Base-by-base conservation (phyloP, 306 rosid species). In the Datisca glomerata region DNA sequence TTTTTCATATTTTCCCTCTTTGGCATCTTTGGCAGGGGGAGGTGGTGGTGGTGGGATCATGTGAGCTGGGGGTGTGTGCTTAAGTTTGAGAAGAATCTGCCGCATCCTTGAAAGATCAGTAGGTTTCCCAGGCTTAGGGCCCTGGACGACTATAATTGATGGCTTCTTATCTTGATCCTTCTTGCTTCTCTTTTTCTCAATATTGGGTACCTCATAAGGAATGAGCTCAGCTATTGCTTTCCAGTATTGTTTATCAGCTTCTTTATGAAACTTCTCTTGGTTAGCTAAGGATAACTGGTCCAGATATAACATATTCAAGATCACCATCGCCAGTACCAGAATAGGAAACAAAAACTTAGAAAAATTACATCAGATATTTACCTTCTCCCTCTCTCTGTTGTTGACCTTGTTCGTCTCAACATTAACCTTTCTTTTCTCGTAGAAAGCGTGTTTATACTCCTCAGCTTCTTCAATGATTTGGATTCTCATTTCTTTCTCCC, bases 41-140 rank as follows among this genome's bases (percentile, higher is more conserved):
- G 92, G 68, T 37, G 97, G 89, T 43, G 92, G 93, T n/a, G 95
- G 93, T 9, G 94, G 84, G 48, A 78, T 70, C 98, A 91, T 91
- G 81, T 85, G 96, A 22, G 96, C 85, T 12, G 98, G 98, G 43
- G 98, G 94, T 37, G 93, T 71, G 33, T 91, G 98, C 77, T 91
- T 91, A 71, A 91, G 76, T 80, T 78, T 91, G 73, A 84, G 66
- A 29, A 80, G 79, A 43, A 91, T 68, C 12, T 80, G 98, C 38
- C 96, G 80, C 86, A 91, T 62, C 64, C 98, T 72, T 21, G 85
- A 71, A 32, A 91, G 98, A 63, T 91, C 98, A 0, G 98, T 91
- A 52, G 94, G 98, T 58, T 84, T 91, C 49, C 98, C 98, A 1
- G 98, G 98, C 74, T 91, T 84, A 0, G 98, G 98, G 52, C 98